Conservation (phyloP, 2,329 filamentous ascomycete species). For the Rutstroemia sydowiana region DNA sequence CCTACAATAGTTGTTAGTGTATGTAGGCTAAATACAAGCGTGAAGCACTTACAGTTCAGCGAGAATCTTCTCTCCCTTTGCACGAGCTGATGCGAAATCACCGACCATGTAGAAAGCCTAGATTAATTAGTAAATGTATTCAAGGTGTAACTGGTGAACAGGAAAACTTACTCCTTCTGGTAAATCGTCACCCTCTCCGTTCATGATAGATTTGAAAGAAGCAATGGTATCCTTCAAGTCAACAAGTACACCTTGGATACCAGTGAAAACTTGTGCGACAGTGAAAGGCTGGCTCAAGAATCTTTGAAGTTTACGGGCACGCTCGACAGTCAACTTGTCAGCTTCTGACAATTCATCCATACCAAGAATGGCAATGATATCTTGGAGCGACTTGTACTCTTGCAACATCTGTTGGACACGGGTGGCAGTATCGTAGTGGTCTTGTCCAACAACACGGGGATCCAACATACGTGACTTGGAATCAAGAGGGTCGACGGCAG, state of each 20-base stretch:
- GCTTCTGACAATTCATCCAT: conserved; percentile 99
- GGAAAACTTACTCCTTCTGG: conserved; percentile 61
- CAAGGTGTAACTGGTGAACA: neutral
- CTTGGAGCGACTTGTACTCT: conserved; percentile 99
- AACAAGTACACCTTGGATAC: conserved; percentile 72
- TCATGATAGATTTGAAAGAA: conserved; percentile 83
- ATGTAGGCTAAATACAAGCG: neutral
- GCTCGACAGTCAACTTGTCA: conserved; percentile 99
- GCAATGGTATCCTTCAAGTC: conserved; percentile 97
- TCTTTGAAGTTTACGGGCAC: conserved; percentile 99
- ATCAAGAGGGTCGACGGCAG: conserved; percentile 98
- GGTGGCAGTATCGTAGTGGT: conserved; percentile 93
- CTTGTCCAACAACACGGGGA: conserved; percentile 94
- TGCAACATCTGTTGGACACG: conserved; percentile 98
- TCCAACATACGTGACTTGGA: conserved; percentile 99
- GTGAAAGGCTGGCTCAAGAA: conserved; percentile 99
- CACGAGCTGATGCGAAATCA: conserved; percentile 83
- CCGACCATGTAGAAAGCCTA: conserved; percentile 55
- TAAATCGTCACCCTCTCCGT: conserved; percentile 89
- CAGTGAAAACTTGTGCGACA: conserved; percentile 74
- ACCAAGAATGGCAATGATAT: conserved; percentile 98
- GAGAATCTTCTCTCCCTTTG: conserved; percentile 99
- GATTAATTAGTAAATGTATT: neutral
- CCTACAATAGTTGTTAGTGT: neutral
- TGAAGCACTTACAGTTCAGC: conserved; percentile 57